Evolutionary conservation across 805 yeast species (phyloP).

Genomic region (Torulaspora maleeae): DNA sequence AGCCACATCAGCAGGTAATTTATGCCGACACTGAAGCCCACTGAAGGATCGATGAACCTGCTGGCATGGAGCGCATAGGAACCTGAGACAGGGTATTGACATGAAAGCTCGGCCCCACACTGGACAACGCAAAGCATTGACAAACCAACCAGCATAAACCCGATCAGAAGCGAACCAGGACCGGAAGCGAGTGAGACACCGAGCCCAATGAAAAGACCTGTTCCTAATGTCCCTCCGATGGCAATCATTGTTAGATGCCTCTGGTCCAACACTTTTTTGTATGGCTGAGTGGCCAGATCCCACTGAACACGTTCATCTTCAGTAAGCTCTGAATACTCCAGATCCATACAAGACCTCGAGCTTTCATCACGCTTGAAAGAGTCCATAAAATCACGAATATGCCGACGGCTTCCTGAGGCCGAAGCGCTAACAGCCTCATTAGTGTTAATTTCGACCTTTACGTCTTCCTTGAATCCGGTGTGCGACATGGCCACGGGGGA

Average conservation of each 20-base stretch:
- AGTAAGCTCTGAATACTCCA: constrained; percentile 7
- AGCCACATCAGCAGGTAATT: constrained; percentile 54
- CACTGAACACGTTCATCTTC: constrained; percentile 13
- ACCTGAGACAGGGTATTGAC: constrained; percentile 49
- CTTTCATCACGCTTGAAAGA: constrained; percentile 1
- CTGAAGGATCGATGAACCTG: constrained; percentile 53
- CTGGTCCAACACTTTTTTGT: constrained; percentile 19
- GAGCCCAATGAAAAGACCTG: constrained; percentile 32
- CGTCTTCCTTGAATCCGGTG: too few species aligned
- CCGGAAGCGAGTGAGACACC: constrained; percentile 24
- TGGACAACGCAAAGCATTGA: constrained; percentile 31
- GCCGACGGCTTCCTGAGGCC: too few species aligned
- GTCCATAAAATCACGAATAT: constrained; percentile 4
- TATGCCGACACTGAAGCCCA: constrained; percentile 62
- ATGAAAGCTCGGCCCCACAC: constrained; percentile 43
- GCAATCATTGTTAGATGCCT: constrained; percentile 33
- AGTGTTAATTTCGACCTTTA: too few species aligned
- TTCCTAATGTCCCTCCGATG: constrained; percentile 34
- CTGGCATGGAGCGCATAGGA: constrained; percentile 53
- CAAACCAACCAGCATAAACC: constrained; percentile 27
- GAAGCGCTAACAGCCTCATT: too few species aligned
- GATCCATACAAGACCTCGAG: constrained; percentile 5
- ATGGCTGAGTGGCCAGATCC: constrained; percentile 19
- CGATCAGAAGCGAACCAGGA: constrained; percentile 28
- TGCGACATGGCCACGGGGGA: too few species aligned